Conservation (phyloP, 2,329 filamentous ascomycete genomes). For the Ophioceras dolichostomum region DNA sequence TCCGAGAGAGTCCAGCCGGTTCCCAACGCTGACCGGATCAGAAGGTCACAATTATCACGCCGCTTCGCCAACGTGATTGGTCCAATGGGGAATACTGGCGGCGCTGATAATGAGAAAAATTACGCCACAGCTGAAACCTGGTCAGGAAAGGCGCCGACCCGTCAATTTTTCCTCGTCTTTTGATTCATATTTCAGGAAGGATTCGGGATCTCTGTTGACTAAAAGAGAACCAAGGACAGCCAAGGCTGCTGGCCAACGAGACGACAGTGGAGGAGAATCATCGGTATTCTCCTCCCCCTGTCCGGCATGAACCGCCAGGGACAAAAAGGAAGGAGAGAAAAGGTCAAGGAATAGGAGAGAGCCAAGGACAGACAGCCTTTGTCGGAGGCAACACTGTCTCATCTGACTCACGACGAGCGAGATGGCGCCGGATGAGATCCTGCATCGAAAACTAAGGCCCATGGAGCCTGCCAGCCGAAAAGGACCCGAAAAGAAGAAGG, state of each 20-base stretch:
- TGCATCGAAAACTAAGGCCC: too few species aligned
- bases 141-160: constrained; percentile 5
- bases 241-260: not conserved
- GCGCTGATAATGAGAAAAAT: constrained; percentile 13
- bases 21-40: too few species aligned
- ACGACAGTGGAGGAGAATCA: not conserved
- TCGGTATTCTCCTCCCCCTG: not conserved
- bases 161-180: too few species aligned
- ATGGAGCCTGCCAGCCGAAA: too few species aligned
- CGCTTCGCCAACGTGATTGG: constrained; percentile 16
- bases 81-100: constrained; percentile 10
- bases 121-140: constrained; percentile 24
- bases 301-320: not conserved
- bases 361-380: too few species aligned
- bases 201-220: not conserved
- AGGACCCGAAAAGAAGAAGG: too few species aligned
- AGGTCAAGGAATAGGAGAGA: too few species aligned
- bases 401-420: constrained; percentile 1
- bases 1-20: too few species aligned
- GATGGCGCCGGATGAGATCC: too few species aligned
- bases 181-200: too few species aligned
- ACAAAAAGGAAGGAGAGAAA: not conserved
- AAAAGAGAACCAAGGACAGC: not conserved
- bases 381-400: not conserved
- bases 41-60: not conserved